Conservation (phyloP, 768 basidiomycete species). For the Mycena pura region DNA sequence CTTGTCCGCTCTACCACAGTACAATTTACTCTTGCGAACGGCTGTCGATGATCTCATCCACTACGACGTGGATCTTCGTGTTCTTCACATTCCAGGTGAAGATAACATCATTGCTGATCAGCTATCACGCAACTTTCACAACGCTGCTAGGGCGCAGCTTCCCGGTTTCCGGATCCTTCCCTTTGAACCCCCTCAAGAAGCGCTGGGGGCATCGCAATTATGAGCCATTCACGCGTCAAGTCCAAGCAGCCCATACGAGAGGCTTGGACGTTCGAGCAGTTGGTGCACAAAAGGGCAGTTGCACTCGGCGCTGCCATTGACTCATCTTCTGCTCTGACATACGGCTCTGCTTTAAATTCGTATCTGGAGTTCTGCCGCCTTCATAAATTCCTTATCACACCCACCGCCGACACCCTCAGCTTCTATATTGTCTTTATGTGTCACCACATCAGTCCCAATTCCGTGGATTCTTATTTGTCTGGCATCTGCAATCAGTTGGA, state of each 20-base stretch:
- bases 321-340: constrained; percentile 22
- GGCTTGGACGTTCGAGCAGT: constrained; percentile 41
- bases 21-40: constrained; percentile 32
- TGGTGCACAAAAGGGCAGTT: constrained; percentile 31
- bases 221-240: constrained; percentile 10
- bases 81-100: background rate
- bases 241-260: constrained; percentile 38
- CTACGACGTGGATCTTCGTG: background rate
- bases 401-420: constrained; percentile 40
- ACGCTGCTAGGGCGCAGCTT: background rate
- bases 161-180: background rate
- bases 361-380: constrained; percentile 35
- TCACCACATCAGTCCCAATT: constrained; percentile 40
- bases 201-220: constrained; percentile 13
- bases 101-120: background rate
- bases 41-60: constrained; percentile 29
- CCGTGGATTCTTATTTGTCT: constrained; percentile 44
- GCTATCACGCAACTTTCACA: background rate
- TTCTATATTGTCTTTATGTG: constrained; percentile 44
- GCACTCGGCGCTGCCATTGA: constrained; percentile 34
- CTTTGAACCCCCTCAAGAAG: background rate
- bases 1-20: constrained; percentile 25
- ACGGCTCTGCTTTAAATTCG: constrained; percentile 40
- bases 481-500: constrained; percentile 45
- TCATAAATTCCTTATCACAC: constrained; percentile 35